A percentile compares a stretch with the other conserved stretches of the same genome.
Conservation (phyloP, 2,329 filamentous ascomycete species). For the Diaporthe citri region DNA sequence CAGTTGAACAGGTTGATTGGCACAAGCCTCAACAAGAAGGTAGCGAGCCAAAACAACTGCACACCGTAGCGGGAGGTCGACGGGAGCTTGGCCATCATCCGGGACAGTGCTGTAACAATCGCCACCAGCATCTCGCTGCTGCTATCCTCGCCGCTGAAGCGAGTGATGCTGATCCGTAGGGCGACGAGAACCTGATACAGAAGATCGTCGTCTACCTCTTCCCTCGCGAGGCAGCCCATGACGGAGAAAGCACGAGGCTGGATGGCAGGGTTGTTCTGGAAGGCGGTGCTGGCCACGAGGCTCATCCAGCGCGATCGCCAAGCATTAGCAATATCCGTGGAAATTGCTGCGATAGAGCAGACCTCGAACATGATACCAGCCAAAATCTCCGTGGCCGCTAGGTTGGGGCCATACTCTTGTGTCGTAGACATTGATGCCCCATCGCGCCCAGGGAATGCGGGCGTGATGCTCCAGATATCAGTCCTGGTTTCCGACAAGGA, state of each 20-base stretch:
- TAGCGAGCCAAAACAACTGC: slow-evolving; percentile 78
- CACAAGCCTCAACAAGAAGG: slow-evolving; percentile 74
- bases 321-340: slow-evolving; percentile 73
- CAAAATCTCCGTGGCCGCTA: slow-evolving; percentile 71
- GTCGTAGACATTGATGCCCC: slow-evolving; percentile 66
- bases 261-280: slow-evolving; percentile 79
- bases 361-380: slow-evolving; percentile 74
- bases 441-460: slow-evolving; percentile 59
- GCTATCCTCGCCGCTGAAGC: slow-evolving; percentile 71
- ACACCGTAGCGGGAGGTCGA: slow-evolving; percentile 76
- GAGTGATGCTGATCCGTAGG: slow-evolving; percentile 72
- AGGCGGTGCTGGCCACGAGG: slow-evolving; percentile 77
- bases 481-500: slow-evolving; percentile 70
- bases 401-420: slow-evolving; percentile 65
- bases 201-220: slow-evolving; percentile 79
- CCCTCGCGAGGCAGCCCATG: slow-evolving; percentile 78
- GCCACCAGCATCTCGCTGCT: slow-evolving; percentile 77
- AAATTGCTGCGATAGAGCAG: slow-evolving; percentile 73
- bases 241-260: slow-evolving; percentile 78
- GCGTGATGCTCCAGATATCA: slow-evolving; percentile 67
- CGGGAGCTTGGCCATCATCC: slow-evolving; percentile 78
- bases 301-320: slow-evolving; percentile 83
- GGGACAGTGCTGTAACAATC: slow-evolving; percentile 75
- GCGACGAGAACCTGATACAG: slow-evolving; percentile 79
- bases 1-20: slow-evolving; percentile 75